Conservation (phyloP, 495 filamentous ascomycete species). For the Eremomyces bilateralis region DNA sequence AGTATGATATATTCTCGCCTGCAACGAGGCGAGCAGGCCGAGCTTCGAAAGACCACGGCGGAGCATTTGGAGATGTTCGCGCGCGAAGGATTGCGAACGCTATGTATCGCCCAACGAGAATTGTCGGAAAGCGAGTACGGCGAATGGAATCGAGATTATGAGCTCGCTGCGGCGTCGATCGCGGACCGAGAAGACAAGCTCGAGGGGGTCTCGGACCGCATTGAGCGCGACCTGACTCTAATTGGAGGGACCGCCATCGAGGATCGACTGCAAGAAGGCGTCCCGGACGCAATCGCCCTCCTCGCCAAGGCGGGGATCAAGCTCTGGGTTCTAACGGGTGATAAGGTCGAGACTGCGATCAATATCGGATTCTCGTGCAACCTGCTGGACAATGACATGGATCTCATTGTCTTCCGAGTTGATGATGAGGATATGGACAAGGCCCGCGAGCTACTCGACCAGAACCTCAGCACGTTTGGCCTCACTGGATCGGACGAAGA, state of each 20-base stretch:
- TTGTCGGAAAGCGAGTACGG: constrained; percentile 74
- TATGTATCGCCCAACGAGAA: constrained; percentile 80
- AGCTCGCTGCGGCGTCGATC: constrained; percentile 66
- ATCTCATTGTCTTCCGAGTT: constrained; percentile 78
- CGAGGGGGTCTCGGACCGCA: constrained; percentile 69
- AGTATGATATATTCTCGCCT: constrained; percentile 93
- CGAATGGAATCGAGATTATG: constrained; percentile 67
- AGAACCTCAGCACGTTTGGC: constrained; percentile 45
- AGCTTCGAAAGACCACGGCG: constrained; percentile 63
- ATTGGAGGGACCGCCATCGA: constrained; percentile 96
- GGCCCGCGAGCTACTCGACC: constrained; percentile 49
- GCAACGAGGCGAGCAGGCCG: constrained; percentile 60
- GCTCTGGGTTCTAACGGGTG: constrained; percentile 96
- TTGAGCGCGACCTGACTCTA: constrained; percentile 75
- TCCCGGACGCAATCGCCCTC: constrained; percentile 87
- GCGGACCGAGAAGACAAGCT: constrained; percentile 83
- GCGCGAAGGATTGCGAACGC: constrained; percentile 78
- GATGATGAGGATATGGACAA: constrained; percentile 44
- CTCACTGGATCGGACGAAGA: constrained; percentile 80
- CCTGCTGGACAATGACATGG: constrained; percentile 91
- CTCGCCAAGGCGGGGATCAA: constrained; percentile 93
- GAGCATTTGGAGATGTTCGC: constrained; percentile 95
- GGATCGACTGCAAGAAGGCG: constrained; percentile 90
- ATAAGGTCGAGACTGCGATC: constrained; percentile 98
- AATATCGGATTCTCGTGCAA: constrained; percentile 99